These are phyloP conservation scores for Melastoma malabathricum DNA, from an alignment of 345 rosid species.

Conservation along the genomic window DNA sequence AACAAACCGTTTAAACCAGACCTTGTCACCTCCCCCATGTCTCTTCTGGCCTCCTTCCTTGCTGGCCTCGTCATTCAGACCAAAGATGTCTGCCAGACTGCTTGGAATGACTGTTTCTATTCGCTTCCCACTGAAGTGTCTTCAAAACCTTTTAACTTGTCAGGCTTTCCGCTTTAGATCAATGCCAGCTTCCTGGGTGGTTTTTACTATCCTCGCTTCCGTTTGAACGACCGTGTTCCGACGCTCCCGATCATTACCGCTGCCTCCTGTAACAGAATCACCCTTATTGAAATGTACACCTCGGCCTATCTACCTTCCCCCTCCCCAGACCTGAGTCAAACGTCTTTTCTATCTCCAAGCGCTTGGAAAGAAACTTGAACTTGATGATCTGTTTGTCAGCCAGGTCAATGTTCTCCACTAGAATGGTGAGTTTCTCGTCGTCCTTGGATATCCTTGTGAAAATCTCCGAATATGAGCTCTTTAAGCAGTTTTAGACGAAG, in stretches of 20 bases:
- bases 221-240: slow-evolving; percentile 35
- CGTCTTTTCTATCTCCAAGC: slow-evolving; percentile 22
- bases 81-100: slow-evolving; percentile 51
- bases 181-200: slow-evolving; percentile 3
- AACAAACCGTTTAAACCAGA: slow-evolving; percentile 35
- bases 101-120: slow-evolving; percentile 22
- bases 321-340: slow-evolving; percentile 14
- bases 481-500: no score
- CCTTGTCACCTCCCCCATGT: slow-evolving; percentile 22
- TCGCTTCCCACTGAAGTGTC: slow-evolving; percentile 21
- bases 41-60: slow-evolving; percentile 19
- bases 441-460: slow-evolving; percentile 17
- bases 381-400: slow-evolving; percentile 36
- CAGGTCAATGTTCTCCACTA: slow-evolving; percentile 53
- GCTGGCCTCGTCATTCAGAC: slow-evolving; percentile 49
- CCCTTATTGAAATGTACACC: slow-evolving; percentile 47
- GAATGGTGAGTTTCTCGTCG: slow-evolving; percentile 26
- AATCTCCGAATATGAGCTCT: slow-evolving; percentile 19
- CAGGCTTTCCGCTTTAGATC: slow-evolving; percentile 46
- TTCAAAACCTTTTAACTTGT: slow-evolving; percentile 30
- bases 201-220: slow-evolving; percentile 33
- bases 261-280: slow-evolving; percentile 8
- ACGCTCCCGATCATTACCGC: slow-evolving; percentile 9
- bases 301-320: slow-evolving; percentile 15
- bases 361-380: slow-evolving; percentile 36